Evolutionary conservation across 2,329 filamentous ascomycete species (phyloP).

Genomic region (Cyanodermella asteris): DNA sequence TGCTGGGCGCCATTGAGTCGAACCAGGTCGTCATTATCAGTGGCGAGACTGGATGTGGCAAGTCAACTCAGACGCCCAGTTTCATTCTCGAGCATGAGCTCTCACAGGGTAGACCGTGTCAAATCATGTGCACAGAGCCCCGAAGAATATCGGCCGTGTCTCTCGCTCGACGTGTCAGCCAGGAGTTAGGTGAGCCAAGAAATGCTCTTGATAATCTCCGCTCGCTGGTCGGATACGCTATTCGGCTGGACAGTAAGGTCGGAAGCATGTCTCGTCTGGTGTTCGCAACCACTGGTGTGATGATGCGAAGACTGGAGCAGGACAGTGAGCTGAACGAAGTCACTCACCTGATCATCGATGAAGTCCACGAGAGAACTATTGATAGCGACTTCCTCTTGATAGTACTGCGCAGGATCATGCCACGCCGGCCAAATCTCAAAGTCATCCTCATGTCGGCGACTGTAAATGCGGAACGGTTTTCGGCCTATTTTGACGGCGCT

Average conservation of each 20-base stretch:
- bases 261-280: slow-evolving; percentile 63
- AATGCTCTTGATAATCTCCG: slow-evolving; percentile 60
- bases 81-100: slow-evolving; percentile 84
- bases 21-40: slow-evolving; percentile 84
- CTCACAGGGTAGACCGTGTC: slow-evolving; percentile 56
- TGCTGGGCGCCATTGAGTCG: slow-evolving; percentile 52
- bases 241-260: slow-evolving; percentile 74
- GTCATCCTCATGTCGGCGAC: slow-evolving; percentile 95
- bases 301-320: slow-evolving; percentile 93
- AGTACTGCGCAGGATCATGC: slow-evolving; percentile 63
- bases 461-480: slow-evolving; percentile 80
- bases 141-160: slow-evolving; percentile 92
- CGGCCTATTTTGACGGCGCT: slow-evolving; percentile 63
- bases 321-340: slow-evolving; percentile 71
- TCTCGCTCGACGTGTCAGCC: slow-evolving; percentile 74
- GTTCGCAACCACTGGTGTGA: slow-evolving; percentile 67
- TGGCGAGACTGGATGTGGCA: slow-evolving; percentile 90
- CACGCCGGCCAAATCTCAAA: slow-evolving; percentile 60
- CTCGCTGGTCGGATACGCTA: slow-evolving; percentile 84
- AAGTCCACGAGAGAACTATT: slow-evolving; percentile 89
- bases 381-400: slow-evolving; percentile 93
- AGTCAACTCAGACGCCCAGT: slow-evolving; percentile 91
- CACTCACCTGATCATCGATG: slow-evolving; percentile 87
- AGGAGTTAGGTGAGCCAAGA: slow-evolving; percentile 73
- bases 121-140: slow-evolving; percentile 89